A percentile compares a stretch with the other conserved stretches of the same genome.
Evolutionary conservation across 352 stramenopile species (phyloP).

Genomic region (Pythium brassicae): DNA sequence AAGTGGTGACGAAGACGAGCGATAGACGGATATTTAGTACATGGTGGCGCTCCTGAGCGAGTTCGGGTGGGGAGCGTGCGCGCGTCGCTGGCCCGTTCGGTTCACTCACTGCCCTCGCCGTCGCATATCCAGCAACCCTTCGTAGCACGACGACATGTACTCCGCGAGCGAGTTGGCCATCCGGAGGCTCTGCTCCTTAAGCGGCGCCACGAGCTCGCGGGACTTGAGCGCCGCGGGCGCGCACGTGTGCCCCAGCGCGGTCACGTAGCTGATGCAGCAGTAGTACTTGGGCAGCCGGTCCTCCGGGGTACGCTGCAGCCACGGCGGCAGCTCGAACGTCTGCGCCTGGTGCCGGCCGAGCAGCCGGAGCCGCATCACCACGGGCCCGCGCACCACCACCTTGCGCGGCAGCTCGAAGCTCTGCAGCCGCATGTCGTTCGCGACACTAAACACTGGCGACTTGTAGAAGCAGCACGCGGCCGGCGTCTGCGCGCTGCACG

Average conservation of each 20-base stretch:
- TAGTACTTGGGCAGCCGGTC: constrained; percentile 69
- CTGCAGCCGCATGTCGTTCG: constrained; percentile 74
- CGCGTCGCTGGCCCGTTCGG: too few relatives aligned
- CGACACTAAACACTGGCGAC: constrained; percentile 45
- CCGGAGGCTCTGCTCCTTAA: constrained; percentile 28
- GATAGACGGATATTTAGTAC: neutral
- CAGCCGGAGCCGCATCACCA: constrained; percentile 54
- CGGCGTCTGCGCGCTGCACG: neutral
- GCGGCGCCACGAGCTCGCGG: constrained; percentile 12
- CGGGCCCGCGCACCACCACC: constrained; percentile 35
- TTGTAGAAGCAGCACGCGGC: constrained; percentile 27
- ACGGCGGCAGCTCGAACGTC: constrained; percentile 59
- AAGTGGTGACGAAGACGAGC: constrained; percentile 42
- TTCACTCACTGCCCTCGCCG: constrained; percentile 34
- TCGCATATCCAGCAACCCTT: constrained; percentile 47
- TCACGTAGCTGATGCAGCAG: constrained; percentile 76
- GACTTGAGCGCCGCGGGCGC: constrained; percentile 9
- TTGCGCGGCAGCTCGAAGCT: constrained; percentile 47
- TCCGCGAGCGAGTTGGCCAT: constrained; percentile 45
- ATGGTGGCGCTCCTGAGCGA: too few relatives aligned
- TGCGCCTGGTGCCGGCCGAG: constrained; percentile 68
- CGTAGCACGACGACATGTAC: constrained; percentile 60
- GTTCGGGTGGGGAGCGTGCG: too few relatives aligned
- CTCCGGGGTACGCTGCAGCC: constrained; percentile 33
- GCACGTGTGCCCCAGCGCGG: constrained; percentile 45